phyloP scores from a whole-genome alignment of 768 basidiomycete genomes.

The Lentinula guzmanii region DNA sequence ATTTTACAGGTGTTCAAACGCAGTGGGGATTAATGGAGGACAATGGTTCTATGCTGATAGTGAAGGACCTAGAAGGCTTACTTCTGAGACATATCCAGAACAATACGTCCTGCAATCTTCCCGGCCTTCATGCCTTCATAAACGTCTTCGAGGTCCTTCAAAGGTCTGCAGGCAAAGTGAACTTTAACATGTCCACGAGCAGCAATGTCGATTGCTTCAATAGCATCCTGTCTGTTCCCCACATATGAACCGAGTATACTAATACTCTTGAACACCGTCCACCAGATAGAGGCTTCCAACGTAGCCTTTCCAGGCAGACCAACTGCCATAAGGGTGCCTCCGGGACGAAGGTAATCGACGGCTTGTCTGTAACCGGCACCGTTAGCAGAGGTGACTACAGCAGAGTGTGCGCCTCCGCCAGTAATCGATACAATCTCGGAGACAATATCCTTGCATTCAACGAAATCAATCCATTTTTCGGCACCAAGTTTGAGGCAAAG shows the following conservation, averaged over 20 bases:
- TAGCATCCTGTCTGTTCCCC: slow-evolving; percentile 79
- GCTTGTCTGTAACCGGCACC: slow-evolving; percentile 48
- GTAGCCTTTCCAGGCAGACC: slow-evolving; percentile 64
- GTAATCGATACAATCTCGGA: slow-evolving; percentile 54
- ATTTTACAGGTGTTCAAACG: not conserved
- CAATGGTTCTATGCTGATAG: no score
- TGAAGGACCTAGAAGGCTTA: not conserved
- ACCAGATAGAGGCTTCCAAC: slow-evolving; percentile 63
- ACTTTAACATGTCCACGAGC: slow-evolving; percentile 65
- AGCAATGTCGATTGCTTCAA: slow-evolving; percentile 77
- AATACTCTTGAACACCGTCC: slow-evolving; percentile 60
- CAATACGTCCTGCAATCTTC: slow-evolving; percentile 45
- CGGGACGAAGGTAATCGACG: slow-evolving; percentile 67
- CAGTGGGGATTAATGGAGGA: no score
- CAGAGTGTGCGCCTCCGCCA: slow-evolving; percentile 71
- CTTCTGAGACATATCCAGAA: slow-evolving; percentile 28
- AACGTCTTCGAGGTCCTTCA: slow-evolving; percentile 44
- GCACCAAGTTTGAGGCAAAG: slow-evolving; percentile 48
- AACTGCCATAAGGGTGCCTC: slow-evolving; percentile 74
- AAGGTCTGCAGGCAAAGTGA: slow-evolving; percentile 36
- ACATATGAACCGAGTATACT: slow-evolving; percentile 39
- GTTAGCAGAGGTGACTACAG: slow-evolving; percentile 55
- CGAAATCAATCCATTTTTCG: slow-evolving; percentile 79
- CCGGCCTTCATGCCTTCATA: slow-evolving; percentile 35
- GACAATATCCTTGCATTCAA: slow-evolving; percentile 51